Conservation (phyloP, 1,284 basidiomycete species). For the Boletus putidus region DNA sequence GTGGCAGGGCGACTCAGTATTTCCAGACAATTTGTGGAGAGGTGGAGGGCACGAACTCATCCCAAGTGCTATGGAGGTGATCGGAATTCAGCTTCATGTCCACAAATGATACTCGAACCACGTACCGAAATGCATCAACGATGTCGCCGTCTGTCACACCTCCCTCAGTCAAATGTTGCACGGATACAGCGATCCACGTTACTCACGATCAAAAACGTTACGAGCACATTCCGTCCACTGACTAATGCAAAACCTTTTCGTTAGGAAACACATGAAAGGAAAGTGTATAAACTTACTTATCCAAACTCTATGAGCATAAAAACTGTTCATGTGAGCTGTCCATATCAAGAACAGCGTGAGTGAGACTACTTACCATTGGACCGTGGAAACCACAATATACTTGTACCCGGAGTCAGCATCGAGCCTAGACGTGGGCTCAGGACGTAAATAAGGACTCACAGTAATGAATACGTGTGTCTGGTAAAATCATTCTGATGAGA, state of each 20-base stretch:
- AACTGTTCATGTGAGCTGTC: neutral
- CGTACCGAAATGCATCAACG: conserved; percentile 13
- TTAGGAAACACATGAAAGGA: neutral
- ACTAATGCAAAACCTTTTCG: neutral
- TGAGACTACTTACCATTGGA: conserved; percentile 17
- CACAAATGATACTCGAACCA: neutral
- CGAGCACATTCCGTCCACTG: conserved; percentile 3
- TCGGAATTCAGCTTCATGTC: neutral
- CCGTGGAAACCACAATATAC: conserved; percentile 6
- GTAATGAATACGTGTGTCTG: neutral
- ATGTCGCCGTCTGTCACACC: neutral
- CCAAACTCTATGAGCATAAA: conserved; percentile 23
- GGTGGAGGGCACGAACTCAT: conserved; percentile 3
- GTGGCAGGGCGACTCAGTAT: neutral
- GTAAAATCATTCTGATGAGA: neutral
- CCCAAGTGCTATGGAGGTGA: conserved; percentile 6
- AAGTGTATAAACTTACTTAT: conserved; percentile 18
- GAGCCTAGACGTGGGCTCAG: neutral
- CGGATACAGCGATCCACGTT: neutral
- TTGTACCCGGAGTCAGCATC: neutral
- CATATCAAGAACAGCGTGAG: neutral
- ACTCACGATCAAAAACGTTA: conserved; percentile 17
- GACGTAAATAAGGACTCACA: conserved; percentile 4
- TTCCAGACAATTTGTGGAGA: neutral
- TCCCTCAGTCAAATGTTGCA: neutral